Evolutionary conservation across 2,329 filamentous ascomycete genomes (phyloP).

Genomic region (Beauveria varroae): DNA sequence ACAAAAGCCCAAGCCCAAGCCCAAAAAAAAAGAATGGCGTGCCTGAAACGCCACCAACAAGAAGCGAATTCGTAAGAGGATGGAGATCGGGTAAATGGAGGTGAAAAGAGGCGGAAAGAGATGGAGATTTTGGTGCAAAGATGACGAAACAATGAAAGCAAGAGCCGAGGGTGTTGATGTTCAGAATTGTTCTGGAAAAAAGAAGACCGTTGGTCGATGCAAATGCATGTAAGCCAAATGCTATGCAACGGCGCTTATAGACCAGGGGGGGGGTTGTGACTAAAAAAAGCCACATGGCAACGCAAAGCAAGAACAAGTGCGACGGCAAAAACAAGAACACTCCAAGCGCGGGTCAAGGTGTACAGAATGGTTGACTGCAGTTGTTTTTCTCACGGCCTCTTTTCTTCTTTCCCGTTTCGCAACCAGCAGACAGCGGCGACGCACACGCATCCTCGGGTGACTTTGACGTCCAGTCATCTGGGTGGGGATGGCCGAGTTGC

Average conservation of each 20-base stretch:
- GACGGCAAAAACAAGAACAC: not conserved
- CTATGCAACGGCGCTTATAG: slow-evolving; percentile 1
- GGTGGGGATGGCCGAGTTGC: not conserved
- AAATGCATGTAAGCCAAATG: not conserved
- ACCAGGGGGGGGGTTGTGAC: not conserved
- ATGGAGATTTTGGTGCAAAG: not conserved
- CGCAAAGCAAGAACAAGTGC: not conserved
- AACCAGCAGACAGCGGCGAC: not conserved
- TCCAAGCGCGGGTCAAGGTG: slow-evolving; percentile 1
- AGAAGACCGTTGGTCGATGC: not conserved
- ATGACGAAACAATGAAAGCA: not conserved
- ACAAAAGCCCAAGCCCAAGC: not conserved
- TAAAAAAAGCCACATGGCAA: not conserved
- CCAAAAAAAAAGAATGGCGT: not conserved
- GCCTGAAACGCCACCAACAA: slow-evolving; percentile 1
- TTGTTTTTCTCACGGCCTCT: not conserved
- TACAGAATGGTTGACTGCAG: not conserved
- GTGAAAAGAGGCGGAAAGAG: not conserved
- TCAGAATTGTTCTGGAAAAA: slow-evolving; percentile 3
- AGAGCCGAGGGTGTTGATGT: not conserved
- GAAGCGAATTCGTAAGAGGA: not conserved
- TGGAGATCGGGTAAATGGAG: not conserved
- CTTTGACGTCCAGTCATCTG: not conserved
- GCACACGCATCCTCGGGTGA: no score
- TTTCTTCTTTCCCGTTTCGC: not conserved